These are phyloP conservation scores for Quercus lobata DNA, from an alignment of 331 rosid species.

Conservation along the genomic window DNA sequence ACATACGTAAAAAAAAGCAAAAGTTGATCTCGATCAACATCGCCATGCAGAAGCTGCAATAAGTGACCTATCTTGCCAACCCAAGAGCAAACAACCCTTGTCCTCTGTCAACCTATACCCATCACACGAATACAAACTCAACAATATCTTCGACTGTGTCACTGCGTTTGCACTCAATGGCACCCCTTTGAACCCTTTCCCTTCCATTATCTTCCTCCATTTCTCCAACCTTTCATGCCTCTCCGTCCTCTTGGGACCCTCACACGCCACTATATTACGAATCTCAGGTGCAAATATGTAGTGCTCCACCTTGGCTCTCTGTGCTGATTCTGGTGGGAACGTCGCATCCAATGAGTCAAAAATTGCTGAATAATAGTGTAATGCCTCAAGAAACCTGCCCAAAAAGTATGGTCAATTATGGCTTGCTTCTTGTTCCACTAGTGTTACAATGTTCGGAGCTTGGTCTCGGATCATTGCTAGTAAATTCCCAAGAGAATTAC, in stretches of 20 bases:
- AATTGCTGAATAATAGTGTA: conserved; percentile 81
- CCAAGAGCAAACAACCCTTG: conserved; percentile 78
- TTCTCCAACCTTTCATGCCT: conserved; percentile 89
- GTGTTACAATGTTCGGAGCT: conserved; percentile 74
- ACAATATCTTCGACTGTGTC: conserved; percentile 78
- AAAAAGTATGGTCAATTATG: conserved; percentile 84
- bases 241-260: conserved; percentile 68
- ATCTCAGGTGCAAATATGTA: conserved; percentile 88
- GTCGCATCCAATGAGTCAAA: conserved; percentile 92
- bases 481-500: conserved; percentile 43
- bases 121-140: conserved; percentile 78
- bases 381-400: conserved; percentile 74
- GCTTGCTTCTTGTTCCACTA: conserved; percentile 88
- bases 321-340: conserved; percentile 70
- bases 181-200: conserved; percentile 77
- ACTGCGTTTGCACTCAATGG: conserved; percentile 80
- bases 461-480: conserved; percentile 75
- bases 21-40: conserved; percentile 29
- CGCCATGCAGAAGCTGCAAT: conserved; percentile 97
- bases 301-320: conserved; percentile 93
- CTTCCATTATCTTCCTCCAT: conserved; percentile 91
- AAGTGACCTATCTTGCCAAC: conserved; percentile 80
- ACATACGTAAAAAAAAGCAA: not conserved
- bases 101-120: conserved; percentile 84
- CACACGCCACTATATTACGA: conserved; percentile 76